Evolutionary conservation across 2,329 filamentous ascomycete species (phyloP), one percentile per base, ranked within the genome.

Genomic region (Alternaria gaisen): DNA sequence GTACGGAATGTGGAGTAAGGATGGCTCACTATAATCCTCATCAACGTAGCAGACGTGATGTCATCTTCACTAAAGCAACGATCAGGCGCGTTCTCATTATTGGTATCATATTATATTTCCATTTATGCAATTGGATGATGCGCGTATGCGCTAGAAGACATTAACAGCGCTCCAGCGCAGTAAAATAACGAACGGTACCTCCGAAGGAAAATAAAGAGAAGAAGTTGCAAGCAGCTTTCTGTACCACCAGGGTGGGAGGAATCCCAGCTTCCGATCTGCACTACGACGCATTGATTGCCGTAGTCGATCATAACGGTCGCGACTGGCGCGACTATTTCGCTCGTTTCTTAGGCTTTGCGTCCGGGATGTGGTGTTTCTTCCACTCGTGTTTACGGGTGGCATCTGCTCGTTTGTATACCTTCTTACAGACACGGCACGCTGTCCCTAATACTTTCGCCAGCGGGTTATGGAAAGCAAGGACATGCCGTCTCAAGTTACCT

Each of bases 341-440:
- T n/a, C 61, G 58, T 32, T 61, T 69, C 18, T 58, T 63, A 0
- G 66, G 60, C 53, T 51, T 61, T 4, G 58, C 53, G 30, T 60
- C 56, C 2, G 1, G 12, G 7, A 64, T 42, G 0, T 36, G 24
- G 16, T 69, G 67, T 24, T 53, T 60, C 9, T 64, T 61, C 63
- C 61, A 65, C 24, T 69, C 65, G 22, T 69, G 67, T 9, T 69
- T 69, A 7, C 60, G 54, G 5, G 42, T 51, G 4, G 67, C 67
- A 36, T 70, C 67, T 5, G 44, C 28, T 9, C 66, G 58, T 11
- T 50, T 61, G 47, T 56, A 68, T 1, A 4, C 5, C 9, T 48
- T 28, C 1, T 44, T 20, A 14, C 66, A 68, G 3, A 22, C 14
- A 3, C 61, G 54, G 47, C 65, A 68, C 14, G 24, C 22, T n/a